Evolutionary conservation across 148 eudicot genomes (phyloP).

Genomic region (Heliosperma pusillum): DNA sequence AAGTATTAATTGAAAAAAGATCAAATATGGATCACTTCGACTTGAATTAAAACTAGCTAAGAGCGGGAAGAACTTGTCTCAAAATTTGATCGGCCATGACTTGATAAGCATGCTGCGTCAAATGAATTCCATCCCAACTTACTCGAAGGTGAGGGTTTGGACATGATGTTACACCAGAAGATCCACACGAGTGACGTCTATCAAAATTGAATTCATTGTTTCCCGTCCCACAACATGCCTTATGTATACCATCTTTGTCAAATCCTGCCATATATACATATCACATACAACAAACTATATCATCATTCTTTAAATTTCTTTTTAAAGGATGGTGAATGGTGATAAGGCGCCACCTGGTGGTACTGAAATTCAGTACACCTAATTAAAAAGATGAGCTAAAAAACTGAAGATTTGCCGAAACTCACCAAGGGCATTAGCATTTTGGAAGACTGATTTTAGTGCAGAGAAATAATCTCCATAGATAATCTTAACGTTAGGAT

Average conservation of each 20-base stretch:
- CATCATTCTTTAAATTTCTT: too few species aligned
- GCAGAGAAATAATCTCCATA: constrained; percentile 29
- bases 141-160: constrained; percentile 24
- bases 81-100: constrained; percentile 23
- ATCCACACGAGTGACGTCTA: constrained; percentile 13
- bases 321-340: too few species aligned
- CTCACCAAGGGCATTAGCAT: constrained; percentile 23
- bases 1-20: too few species aligned
- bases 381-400: too few species aligned
- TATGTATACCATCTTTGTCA: constrained; percentile 23
- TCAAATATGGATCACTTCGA: background rate
- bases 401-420: too few species aligned
- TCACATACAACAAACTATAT: too few species aligned
- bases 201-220: constrained; percentile 22
- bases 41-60: constrained; percentile 10
- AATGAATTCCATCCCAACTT: constrained; percentile 49
- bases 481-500: constrained; percentile 7
- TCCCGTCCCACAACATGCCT: constrained; percentile 42
- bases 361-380: too few species aligned
- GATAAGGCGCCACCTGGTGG: too few species aligned
- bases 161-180: constrained; percentile 20
- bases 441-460: constrained; percentile 14
- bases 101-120: constrained; percentile 36
- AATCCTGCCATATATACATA: constrained; percentile 19
- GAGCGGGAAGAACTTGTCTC: background rate